phyloP scores from a whole-genome alignment of 164 flowering plant species.

The Magnolia officinalis region DNA sequence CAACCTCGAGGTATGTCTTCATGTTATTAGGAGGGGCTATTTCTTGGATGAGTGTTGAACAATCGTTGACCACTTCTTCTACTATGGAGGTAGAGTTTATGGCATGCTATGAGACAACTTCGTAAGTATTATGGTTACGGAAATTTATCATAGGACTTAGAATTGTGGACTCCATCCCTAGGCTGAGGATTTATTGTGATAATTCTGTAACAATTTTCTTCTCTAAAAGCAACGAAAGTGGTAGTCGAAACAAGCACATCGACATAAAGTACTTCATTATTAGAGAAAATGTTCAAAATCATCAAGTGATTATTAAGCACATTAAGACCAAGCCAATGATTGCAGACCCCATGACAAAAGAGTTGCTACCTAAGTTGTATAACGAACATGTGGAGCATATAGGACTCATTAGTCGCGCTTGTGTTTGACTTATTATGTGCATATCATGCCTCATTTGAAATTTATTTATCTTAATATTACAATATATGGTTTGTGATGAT shows the following conservation, averaged over 20 bases:
- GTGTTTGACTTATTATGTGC: neutral
- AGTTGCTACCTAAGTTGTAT: neutral
- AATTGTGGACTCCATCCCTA: neutral
- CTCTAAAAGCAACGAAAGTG: neutral
- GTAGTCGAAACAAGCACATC: slow-evolving; percentile 6
- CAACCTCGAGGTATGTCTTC: neutral
- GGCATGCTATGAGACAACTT: neutral
- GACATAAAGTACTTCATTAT: neutral
- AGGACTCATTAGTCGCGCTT: neutral
- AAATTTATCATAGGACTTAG: neutral
- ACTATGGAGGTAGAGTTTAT: neutral
- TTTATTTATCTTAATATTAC: neutral
- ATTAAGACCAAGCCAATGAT: neutral
- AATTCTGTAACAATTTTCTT: too few relatives aligned
- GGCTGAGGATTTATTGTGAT: too few relatives aligned
- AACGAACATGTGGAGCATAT: neutral
- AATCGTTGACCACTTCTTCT: neutral
- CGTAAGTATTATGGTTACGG: too few relatives aligned
- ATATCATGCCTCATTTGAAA: neutral
- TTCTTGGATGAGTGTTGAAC: neutral
- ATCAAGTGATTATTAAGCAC: neutral
- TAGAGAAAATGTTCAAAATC: neutral
- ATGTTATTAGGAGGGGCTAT: neutral
- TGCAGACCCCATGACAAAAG: slow-evolving; percentile 7
- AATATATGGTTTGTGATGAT: neutral